Evolutionary conservation across 2,329 filamentous ascomycete species (phyloP).

Genomic region (Colletotrichum zoysiae): DNA sequence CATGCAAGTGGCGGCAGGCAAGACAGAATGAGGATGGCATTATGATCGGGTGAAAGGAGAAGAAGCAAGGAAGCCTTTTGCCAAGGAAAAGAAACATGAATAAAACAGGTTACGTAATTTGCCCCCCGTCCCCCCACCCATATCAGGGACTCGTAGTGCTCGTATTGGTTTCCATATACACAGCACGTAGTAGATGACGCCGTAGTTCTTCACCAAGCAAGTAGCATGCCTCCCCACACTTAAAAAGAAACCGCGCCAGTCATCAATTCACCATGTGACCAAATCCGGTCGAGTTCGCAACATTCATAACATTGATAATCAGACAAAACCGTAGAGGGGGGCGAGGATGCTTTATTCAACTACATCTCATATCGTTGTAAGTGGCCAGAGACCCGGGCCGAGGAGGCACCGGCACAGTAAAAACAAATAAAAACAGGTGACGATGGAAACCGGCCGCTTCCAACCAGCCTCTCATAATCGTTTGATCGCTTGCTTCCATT

Average conservation of each 20-base stretch:
- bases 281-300: background rate
- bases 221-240: background rate
- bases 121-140: too few relatives aligned
- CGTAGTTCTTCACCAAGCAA: background rate
- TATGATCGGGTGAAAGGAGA: background rate
- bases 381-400: background rate
- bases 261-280: background rate
- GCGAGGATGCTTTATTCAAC: slow-evolving; percentile 10
- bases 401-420: background rate
- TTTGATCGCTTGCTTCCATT: slow-evolving; percentile 13
- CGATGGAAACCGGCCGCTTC: background rate
- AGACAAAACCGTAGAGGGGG: too few relatives aligned
- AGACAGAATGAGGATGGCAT: background rate
- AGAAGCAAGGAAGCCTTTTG: background rate
- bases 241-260: background rate
- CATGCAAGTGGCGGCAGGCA: background rate
- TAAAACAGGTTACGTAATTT: too few relatives aligned
- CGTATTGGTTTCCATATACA: too few relatives aligned
- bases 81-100: background rate
- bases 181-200: background rate
- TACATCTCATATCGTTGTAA: background rate
- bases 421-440: background rate
- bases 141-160: too few relatives aligned
- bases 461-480: slow-evolving; percentile 4
- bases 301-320: background rate